Conservation (phyloP, 148 eudicot genomes). For the Amaranthus cruentus region DNA sequence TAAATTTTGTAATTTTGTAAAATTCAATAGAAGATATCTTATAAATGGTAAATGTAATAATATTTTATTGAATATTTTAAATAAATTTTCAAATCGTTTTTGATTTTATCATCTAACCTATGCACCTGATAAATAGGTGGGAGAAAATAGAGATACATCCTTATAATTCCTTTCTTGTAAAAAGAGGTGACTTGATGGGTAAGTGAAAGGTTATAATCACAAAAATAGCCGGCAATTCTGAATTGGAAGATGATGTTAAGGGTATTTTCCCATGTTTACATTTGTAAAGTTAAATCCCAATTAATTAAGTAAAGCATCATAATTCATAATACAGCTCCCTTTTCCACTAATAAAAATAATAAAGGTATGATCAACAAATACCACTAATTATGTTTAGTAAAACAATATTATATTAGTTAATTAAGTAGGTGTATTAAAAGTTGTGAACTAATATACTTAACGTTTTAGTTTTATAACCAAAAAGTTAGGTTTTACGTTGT, state of each 20-base stretch:
- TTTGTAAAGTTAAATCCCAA: constrained; percentile 20
- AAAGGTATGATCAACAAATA: constrained; percentile 1
- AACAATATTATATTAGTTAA: not conserved
- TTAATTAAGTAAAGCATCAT: constrained; percentile 5
- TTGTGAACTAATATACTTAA: not conserved
- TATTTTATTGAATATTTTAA: too few relatives aligned
- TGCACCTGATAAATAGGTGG: too few relatives aligned
- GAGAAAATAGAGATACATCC: not conserved
- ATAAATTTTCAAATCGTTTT: not conserved
- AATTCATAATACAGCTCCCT: not conserved
- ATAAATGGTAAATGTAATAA: too few relatives aligned
- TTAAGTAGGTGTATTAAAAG: not conserved
- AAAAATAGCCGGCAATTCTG: constrained; percentile 12
- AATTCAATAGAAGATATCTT: too few relatives aligned
- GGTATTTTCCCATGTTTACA: constrained; percentile 13
- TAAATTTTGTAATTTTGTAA: too few relatives aligned
- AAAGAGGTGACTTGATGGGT: constrained; percentile 3
- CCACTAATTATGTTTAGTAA: not conserved
- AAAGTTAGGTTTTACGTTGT: constrained; percentile 26
- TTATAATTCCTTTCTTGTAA: constrained; percentile 8
- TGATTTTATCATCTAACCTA: not conserved
- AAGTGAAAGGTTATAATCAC: constrained; percentile 4
- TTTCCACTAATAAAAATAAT: constrained; percentile 7
- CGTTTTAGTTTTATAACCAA: constrained; percentile 15
- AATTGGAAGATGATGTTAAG: constrained; percentile 14